phyloP scores from a whole-genome alignment of 805 yeast genomes.

The Yamadazyma akitaensis region DNA sequence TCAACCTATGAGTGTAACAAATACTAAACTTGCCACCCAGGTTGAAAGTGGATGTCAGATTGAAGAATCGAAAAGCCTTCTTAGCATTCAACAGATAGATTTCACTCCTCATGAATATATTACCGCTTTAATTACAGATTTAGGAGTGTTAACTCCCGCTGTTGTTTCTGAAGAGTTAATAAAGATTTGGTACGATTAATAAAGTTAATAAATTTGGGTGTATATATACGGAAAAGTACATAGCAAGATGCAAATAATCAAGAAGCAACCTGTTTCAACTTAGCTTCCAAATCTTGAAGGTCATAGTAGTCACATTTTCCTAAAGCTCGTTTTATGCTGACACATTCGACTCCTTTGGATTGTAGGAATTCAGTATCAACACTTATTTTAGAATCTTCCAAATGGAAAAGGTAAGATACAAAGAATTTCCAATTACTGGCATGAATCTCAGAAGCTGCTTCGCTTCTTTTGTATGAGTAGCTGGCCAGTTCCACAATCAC shows the following conservation, averaged over 20 bases:
- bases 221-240: conserved; percentile 4
- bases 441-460: conserved; percentile 3
- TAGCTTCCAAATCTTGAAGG: conserved; percentile 35
- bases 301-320: conserved; percentile 37
- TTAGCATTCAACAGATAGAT: conserved; percentile 54
- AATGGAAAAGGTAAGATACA: conserved; percentile 62
- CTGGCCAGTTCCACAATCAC: conserved; percentile 53
- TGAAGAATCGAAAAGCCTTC: conserved; percentile 9
- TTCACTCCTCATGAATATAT: conserved; percentile 95
- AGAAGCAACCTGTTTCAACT: conserved; percentile 15
- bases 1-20: conserved; percentile 21
- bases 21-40: conserved; percentile 15
- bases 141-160: conserved; percentile 95
- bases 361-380: conserved; percentile 45
- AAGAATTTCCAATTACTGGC: conserved; percentile 39
- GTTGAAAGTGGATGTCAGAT: background rate
- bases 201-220: background rate
- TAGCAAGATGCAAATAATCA: conserved; percentile 2
- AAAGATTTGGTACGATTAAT: conserved; percentile 93
- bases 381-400: conserved; percentile 46
- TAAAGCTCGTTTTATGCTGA: conserved; percentile 30
- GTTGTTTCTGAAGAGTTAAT: conserved; percentile 98
- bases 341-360: conserved; percentile 45
- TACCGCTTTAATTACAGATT: conserved; percentile 92
- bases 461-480: conserved; percentile 40